Evolutionary conservation across 768 basidiomycete species (phyloP).

Genomic region (Termitomyces sp.): DNA sequence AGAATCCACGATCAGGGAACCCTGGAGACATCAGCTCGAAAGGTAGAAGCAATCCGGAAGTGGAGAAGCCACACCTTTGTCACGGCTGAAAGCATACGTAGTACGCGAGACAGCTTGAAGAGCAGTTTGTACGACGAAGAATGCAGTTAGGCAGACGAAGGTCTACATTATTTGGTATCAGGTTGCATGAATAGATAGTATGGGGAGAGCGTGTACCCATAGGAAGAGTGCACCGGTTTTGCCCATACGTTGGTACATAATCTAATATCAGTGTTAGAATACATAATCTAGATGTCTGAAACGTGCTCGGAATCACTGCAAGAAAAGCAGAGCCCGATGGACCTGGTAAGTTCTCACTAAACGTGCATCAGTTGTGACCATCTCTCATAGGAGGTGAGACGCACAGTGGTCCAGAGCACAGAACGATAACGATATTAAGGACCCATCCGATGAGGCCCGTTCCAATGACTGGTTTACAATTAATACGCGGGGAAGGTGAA

Average conservation of each 20-base stretch:
- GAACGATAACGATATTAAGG: slow-evolving; percentile 80
- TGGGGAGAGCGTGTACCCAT: slow-evolving; percentile 44
- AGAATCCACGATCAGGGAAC: slow-evolving; percentile 74
- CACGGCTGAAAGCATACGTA: slow-evolving; percentile 80
- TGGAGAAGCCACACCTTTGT: slow-evolving; percentile 42
- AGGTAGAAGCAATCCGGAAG: background rate
- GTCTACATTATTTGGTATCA: slow-evolving; percentile 27
- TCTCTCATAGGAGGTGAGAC: slow-evolving; percentile 15
- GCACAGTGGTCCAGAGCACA: slow-evolving; percentile 75
- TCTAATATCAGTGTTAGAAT: slow-evolving; percentile 31
- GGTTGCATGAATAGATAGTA: background rate
- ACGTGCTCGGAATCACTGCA: slow-evolving; percentile 29
- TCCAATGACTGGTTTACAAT: slow-evolving; percentile 45
- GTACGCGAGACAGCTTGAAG: slow-evolving; percentile 81
- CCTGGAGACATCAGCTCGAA: slow-evolving; percentile 22
- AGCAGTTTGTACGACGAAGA: slow-evolving; percentile 78
- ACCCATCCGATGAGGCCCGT: slow-evolving; percentile 81
- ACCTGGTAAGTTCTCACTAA: slow-evolving; percentile 61
- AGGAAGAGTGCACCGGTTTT: slow-evolving; percentile 69
- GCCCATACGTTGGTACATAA: slow-evolving; percentile 73
- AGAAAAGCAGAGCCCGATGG: slow-evolving; percentile 69
- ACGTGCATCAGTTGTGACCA: slow-evolving; percentile 1
- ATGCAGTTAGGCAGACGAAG: slow-evolving; percentile 80
- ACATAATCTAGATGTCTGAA: background rate
- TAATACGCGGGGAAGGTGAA: too few species aligned